Evolutionary conservation across 176 grass and related monocot species (phyloP).

Genomic region (Zea mays): DNA sequence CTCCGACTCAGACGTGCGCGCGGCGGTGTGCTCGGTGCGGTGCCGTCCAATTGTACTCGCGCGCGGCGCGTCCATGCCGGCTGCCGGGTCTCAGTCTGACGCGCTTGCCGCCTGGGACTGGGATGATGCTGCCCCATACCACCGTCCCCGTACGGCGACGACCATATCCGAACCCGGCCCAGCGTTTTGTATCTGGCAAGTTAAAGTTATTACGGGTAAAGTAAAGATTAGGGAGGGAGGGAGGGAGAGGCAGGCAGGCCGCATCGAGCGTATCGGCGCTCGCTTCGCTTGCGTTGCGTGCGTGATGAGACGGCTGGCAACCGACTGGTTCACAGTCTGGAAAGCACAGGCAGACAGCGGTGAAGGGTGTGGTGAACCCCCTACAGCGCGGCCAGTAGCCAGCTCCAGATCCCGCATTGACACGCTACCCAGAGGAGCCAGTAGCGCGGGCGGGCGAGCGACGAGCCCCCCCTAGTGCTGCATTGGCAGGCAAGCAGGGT

Average conservation of each 20-base stretch:
- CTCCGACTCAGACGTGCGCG: no score
- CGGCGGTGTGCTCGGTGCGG: no score
- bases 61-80: not conserved
- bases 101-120: not conserved
- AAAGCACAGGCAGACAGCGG: not conserved
- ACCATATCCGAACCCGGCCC: constrained; percentile 2
- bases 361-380: not conserved
- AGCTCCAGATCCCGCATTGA: constrained; percentile 31
- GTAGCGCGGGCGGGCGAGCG: no score
- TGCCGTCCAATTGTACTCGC: no score
- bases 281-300: not conserved
- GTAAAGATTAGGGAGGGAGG: not conserved
- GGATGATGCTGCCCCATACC: not conserved
- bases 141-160: not conserved
- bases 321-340: constrained; percentile 25
- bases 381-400: not conserved
- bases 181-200: not conserved
- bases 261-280: not conserved
- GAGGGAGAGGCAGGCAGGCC: not conserved
- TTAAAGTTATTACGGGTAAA: not conserved
- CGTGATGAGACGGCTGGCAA: constrained; percentile 12
- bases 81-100: not conserved
- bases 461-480: not conserved
- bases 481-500: not conserved
- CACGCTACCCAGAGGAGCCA: not conserved